Evolutionary conservation across 192 early-diverging fungal species (phyloP).

Genomic region (Podila epigama): DNA sequence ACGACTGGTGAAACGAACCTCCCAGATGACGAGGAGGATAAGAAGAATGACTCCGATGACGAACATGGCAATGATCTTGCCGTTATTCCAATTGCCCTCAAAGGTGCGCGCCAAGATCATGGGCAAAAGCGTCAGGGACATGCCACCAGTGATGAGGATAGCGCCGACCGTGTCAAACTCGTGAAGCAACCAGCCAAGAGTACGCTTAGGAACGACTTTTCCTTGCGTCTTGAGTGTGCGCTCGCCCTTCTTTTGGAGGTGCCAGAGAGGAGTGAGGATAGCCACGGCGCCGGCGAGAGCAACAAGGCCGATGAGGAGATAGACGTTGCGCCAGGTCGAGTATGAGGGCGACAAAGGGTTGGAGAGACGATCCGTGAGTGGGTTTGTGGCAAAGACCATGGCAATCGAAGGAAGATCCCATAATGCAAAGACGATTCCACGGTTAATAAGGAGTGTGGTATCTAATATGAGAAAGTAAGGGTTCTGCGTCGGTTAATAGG

Average conservation of each 20-base stretch:
- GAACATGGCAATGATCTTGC: conserved; percentile 4
- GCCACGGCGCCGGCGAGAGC: not conserved
- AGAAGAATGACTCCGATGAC: not conserved
- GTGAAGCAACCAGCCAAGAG: conserved; percentile 1
- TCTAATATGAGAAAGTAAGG: too few relatives aligned
- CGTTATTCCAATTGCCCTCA: conserved; percentile 11
- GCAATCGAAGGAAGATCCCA: conserved; percentile 18
- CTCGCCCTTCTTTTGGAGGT: conserved; percentile 4
- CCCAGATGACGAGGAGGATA: not conserved
- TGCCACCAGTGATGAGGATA: conserved; percentile 3
- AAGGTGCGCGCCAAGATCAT: conserved; percentile 2
- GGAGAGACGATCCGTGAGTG: not conserved
- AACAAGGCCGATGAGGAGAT: not conserved
- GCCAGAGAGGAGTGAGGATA: conserved; percentile 7
- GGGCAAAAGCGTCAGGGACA: conserved; percentile 5
- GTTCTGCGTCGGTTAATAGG: too few relatives aligned
- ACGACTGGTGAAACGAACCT: conserved; percentile 1
- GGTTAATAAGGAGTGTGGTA: conserved; percentile 1
- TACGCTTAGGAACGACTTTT: not conserved
- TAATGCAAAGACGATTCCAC: conserved; percentile 7
- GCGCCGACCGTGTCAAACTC: conserved; percentile 12
- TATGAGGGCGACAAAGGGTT: not conserved
- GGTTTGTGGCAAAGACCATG: conserved; percentile 27
- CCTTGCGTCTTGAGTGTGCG: too few relatives aligned
- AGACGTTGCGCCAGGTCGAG: not conserved